These are phyloP conservation scores for Tetracladium marchalianum DNA, from an alignment of 495 filamentous ascomycete species.

Conservation along the genomic window DNA sequence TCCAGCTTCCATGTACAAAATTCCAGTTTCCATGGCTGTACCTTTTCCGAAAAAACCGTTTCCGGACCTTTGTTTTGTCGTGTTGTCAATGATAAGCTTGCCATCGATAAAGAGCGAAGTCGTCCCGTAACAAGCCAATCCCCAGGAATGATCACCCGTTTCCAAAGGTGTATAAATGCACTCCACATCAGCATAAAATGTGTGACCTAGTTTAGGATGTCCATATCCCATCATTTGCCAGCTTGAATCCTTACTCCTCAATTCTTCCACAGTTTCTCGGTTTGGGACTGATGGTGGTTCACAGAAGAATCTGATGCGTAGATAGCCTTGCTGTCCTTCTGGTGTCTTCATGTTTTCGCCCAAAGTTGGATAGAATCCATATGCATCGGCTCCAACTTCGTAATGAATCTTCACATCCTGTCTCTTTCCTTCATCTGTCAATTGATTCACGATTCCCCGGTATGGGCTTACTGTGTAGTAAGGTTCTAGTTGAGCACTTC, in stretches of 20 bases:
- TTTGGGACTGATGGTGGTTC: conserved; percentile 46
- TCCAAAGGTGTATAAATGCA: conserved; percentile 46
- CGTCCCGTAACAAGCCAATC: conserved; percentile 54
- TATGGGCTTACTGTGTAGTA: conserved; percentile 58
- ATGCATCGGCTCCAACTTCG: conserved; percentile 43
- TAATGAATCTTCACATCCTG: conserved; percentile 27
- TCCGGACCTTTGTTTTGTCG: conserved; percentile 45
- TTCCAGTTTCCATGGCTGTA: conserved; percentile 46
- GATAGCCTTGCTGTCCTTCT: background rate
- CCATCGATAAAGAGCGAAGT: conserved; percentile 55
- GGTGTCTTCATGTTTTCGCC: conserved; percentile 17
- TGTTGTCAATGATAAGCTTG: conserved; percentile 55
- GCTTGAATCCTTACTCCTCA: conserved; percentile 39
- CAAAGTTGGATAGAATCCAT: conserved; percentile 44
- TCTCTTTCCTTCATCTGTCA: conserved; percentile 37
- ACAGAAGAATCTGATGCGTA: conserved; percentile 19
- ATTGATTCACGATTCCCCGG: conserved; percentile 51
- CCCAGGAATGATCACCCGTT: conserved; percentile 36
- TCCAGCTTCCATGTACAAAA: conserved; percentile 42
- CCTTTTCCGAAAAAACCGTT: conserved; percentile 48
- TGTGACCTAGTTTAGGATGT: conserved; percentile 41
- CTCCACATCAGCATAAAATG: conserved; percentile 52
- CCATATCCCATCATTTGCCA: conserved; percentile 53
- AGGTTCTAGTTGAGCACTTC: conserved; percentile 52
- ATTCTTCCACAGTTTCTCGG: conserved; percentile 40